Base-by-base conservation (phyloP, 768 basidiomycete species). In the Leccinum boreale region DNA sequence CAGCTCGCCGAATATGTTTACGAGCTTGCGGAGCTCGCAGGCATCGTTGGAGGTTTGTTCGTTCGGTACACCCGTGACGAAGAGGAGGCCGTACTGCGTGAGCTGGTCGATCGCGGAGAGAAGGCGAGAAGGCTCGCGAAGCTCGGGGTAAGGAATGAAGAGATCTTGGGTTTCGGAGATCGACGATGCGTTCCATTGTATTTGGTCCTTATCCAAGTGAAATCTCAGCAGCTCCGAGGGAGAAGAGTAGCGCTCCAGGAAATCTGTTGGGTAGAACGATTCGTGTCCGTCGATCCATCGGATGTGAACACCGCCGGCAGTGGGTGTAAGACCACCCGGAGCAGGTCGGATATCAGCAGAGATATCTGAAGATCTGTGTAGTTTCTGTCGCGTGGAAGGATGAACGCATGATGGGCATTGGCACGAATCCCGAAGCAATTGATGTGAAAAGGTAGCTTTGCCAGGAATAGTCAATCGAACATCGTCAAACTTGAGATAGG, bases 361-460 rank as follows among this genome's bases (percentile, higher is more conserved):
- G 23, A 90, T 73, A 63, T 91, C 89, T 0, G 86, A 85, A 2
- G 88, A 83, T 51, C 81, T 75, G 65, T 85, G 85, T 0, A 93
- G 76, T 65, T 91, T 91, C 71, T 98, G 95, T 3, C 73, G 75
- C 0, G 88, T 93, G 4, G 85, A 81, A 0, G 90, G 86, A 63
- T 97, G 90, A 9, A 95, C 71, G 61, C 89, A 94, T 2, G 74
- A 65, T 0, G 83, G 73, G 44, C 89, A 92, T 57, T 82, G 84
- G 63, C 94, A 97, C 0, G 89, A 82, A 66, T 98, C 94, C 23
- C 94, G 85, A 10, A 98, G 81, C 86, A 92, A 94, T 55, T 84
- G 72, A 65, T 82, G 86, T 0, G 89, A 81, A 62, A 91, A 85
- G 10, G 73, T 67, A 26, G 77, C 63, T 19, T 75, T 73, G 11